A percentile compares a stretch with the other conserved stretches of the same genome.
These are phyloP conservation scores for Colletotrichum sublineola DNA, from an alignment of 2,329 filamentous ascomycete species.

Conservation along the genomic window DNA sequence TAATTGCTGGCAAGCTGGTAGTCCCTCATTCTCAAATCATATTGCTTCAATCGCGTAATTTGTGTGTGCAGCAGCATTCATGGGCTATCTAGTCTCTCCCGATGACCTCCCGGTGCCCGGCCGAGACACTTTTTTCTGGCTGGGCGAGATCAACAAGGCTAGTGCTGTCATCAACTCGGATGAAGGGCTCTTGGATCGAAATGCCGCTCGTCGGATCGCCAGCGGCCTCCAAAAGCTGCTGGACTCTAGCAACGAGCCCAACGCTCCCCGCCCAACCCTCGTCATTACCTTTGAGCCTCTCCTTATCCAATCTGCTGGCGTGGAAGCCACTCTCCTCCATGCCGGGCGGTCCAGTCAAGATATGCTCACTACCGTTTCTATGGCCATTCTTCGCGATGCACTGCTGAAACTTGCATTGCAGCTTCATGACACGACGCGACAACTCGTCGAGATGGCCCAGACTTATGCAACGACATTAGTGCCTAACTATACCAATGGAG, in stretches of 20 bases:
- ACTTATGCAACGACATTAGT: slow-evolving; percentile 16
- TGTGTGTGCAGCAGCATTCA: not conserved
- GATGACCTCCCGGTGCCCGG: slow-evolving; percentile 31
- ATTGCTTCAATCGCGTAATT: no score
- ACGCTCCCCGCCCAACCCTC: slow-evolving; percentile 27
- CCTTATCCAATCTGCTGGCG: slow-evolving; percentile 27
- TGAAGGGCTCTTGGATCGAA: slow-evolving; percentile 26
- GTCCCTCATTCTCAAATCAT: no score
- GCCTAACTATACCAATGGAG: slow-evolving; percentile 36
- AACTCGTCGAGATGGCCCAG: slow-evolving; percentile 14
- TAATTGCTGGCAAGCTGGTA: no score
- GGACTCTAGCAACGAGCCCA: slow-evolving; percentile 20
- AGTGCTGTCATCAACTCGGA: slow-evolving; percentile 38
- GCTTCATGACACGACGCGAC: slow-evolving; percentile 22
- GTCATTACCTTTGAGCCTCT: slow-evolving; percentile 39
- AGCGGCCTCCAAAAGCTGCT: slow-evolving; percentile 25
- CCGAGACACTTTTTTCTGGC: slow-evolving; percentile 36
- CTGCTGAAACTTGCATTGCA: slow-evolving; percentile 25
- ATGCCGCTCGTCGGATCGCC: slow-evolving; percentile 12
- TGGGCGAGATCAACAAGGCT: slow-evolving; percentile 39
- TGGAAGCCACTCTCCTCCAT: slow-evolving; percentile 36
- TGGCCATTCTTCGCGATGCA: slow-evolving; percentile 28
- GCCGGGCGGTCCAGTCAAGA: slow-evolving; percentile 39
- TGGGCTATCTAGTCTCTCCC: slow-evolving; percentile 15
- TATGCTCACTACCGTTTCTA: slow-evolving; percentile 32